Conservation (phyloP, 2,329 filamentous ascomycete species). For the Diaporthe sp. region DNA sequence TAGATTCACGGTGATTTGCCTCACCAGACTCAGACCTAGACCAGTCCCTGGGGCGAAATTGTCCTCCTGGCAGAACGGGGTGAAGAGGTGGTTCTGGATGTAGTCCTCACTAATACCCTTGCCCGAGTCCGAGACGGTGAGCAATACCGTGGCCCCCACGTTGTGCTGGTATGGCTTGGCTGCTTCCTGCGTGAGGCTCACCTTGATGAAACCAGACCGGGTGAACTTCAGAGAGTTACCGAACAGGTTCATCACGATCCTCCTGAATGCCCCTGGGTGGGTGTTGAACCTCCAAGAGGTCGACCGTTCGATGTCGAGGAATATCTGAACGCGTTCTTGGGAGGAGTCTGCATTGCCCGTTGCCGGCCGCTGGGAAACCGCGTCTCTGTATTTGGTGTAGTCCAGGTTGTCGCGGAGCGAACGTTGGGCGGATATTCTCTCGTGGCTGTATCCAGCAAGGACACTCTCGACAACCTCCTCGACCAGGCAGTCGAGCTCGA, state of each 20-base stretch:
- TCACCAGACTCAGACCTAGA: slow-evolving; percentile 76
- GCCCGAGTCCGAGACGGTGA: slow-evolving; percentile 74
- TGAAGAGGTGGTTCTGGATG: slow-evolving; percentile 71
- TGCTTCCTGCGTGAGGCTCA: slow-evolving; percentile 43
- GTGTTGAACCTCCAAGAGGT: slow-evolving; percentile 64
- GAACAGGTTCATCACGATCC: slow-evolving; percentile 68
- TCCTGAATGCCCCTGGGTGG: slow-evolving; percentile 61
- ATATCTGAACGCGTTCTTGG: slow-evolving; percentile 50
- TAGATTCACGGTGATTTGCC: slow-evolving; percentile 70
- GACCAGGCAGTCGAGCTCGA: slow-evolving; percentile 49
- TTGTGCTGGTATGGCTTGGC: slow-evolving; percentile 47
- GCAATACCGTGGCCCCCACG: slow-evolving; percentile 35
- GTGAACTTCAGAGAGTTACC: slow-evolving; percentile 69
- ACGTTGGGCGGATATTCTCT: slow-evolving; percentile 35
- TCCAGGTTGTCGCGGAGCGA: slow-evolving; percentile 8
- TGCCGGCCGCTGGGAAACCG: not conserved
- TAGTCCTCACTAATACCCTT: slow-evolving; percentile 76
- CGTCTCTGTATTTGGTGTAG: slow-evolving; percentile 17
- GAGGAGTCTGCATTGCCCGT: not conserved
- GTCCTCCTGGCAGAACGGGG: slow-evolving; percentile 76
- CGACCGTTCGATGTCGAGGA: slow-evolving; percentile 59
- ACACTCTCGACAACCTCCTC: slow-evolving; percentile 55
- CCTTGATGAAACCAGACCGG: slow-evolving; percentile 46
- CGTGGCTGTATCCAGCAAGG: slow-evolving; percentile 52
- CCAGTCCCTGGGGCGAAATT: slow-evolving; percentile 72